A percentile compares a stretch with the other conserved stretches of the same genome.
phyloP scores from a whole-genome alignment of 1,284 basidiomycete genomes.

The Bondarzewia mesenterica region DNA sequence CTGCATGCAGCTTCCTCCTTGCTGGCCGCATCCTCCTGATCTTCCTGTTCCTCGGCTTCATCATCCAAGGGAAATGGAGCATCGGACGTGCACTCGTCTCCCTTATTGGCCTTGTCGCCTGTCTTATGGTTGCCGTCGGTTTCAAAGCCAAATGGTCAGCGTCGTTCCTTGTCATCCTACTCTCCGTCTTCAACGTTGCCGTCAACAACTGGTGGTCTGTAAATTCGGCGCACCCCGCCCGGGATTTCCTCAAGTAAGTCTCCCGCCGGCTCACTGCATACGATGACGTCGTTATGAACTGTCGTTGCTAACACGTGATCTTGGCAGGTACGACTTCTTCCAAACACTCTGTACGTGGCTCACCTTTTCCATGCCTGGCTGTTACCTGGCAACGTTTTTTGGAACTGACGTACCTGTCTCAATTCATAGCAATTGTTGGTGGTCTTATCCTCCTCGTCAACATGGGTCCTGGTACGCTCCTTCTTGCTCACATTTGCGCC shows the following conservation, averaged over 20 bases:
- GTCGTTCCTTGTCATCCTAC: constrained; percentile 88
- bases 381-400: background rate
- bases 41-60: constrained; percentile 98
- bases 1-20: constrained; percentile 77
- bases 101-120: constrained; percentile 84
- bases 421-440: constrained; percentile 81
- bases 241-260: constrained; percentile 91
- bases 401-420: constrained; percentile 13
- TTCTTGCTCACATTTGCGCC: background rate
- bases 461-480: constrained; percentile 79
- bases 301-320: constrained; percentile 9
- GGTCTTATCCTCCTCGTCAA: constrained; percentile 96
- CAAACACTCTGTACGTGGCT: constrained; percentile 85
- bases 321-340: constrained; percentile 81
- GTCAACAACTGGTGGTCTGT: constrained; percentile 99
- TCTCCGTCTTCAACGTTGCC: constrained; percentile 94
- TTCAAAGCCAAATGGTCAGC: constrained; percentile 99
- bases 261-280: background rate
- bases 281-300: too few relatives aligned
- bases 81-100: constrained; percentile 82
- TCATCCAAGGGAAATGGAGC: constrained; percentile 90
- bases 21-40: constrained; percentile 96
- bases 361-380: background rate
- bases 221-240: constrained; percentile 87
- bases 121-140: constrained; percentile 94